phyloP scores from a whole-genome alignment of 2,329 filamentous ascomycete genomes.

The Botryotinia convoluta region DNA sequence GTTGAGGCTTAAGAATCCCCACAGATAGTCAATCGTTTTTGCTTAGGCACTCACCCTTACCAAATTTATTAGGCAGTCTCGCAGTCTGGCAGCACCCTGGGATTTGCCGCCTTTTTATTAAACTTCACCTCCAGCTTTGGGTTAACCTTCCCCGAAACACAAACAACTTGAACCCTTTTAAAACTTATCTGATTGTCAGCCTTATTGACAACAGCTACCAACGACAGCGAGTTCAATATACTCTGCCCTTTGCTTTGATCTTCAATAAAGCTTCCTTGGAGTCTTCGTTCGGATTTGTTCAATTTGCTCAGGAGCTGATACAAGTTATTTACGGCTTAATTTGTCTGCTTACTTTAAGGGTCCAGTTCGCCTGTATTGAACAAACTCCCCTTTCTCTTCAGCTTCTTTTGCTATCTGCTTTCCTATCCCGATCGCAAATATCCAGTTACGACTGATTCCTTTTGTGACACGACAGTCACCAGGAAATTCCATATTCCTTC shows the following conservation, averaged over 20 bases:
- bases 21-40: background rate
- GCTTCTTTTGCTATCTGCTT: background rate
- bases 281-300: constrained; percentile 3
- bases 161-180: background rate
- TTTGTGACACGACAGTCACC: constrained; percentile 1
- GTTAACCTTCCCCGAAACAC: background rate
- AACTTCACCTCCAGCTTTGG: constrained; percentile 4
- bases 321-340: constrained; percentile 9
- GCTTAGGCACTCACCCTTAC: background rate
- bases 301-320: constrained; percentile 13
- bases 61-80: background rate
- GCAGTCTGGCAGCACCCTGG: background rate
- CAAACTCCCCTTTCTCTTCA: constrained; percentile 7
- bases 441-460: background rate
- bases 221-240: background rate
- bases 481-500: background rate
- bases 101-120: constrained; percentile 9
- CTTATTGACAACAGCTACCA: constrained; percentile 9
- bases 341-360: constrained; percentile 4
- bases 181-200: constrained; percentile 12
- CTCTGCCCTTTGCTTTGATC: background rate
- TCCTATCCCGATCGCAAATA: background rate
- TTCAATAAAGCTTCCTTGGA: background rate
- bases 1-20: constrained; percentile 1
- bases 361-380: background rate